phyloP scores from a whole-genome alignment of 768 basidiomycete genomes.

The Lactifluus piperatus region DNA sequence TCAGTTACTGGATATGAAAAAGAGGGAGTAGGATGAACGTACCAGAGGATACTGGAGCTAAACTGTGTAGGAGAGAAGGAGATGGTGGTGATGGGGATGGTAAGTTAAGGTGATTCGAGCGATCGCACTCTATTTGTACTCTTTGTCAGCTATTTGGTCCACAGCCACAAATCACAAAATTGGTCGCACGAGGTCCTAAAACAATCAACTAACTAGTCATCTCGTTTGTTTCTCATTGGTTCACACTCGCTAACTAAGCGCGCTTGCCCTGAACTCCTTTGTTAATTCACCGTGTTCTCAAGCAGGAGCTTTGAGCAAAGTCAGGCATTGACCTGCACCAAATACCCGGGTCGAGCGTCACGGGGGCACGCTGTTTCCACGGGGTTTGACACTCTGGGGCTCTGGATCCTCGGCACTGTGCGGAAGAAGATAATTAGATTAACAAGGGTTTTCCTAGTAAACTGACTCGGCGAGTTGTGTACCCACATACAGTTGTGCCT shows the following conservation, averaged over 20 bases:
- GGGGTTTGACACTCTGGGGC: not conserved
- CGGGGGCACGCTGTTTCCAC: not conserved
- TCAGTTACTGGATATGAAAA: constrained; percentile 5
- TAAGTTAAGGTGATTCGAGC: constrained; percentile 19
- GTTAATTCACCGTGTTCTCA: too few relatives aligned
- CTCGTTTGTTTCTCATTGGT: too few relatives aligned
- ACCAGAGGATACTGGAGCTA: constrained; percentile 26
- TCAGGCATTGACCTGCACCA: not conserved
- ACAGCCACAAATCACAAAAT: constrained; percentile 12
- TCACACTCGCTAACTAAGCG: too few relatives aligned
- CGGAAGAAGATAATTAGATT: not conserved
- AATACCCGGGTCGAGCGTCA: not conserved
- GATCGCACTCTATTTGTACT: constrained; percentile 29
- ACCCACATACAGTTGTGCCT: too few relatives aligned
- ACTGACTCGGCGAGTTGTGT: too few relatives aligned
- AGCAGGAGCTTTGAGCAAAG: too few relatives aligned
- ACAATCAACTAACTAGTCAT: not conserved
- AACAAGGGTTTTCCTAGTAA: too few relatives aligned
- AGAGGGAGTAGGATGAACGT: not conserved
- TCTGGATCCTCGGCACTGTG: not conserved
- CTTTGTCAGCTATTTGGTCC: constrained; percentile 33
- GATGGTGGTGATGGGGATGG: constrained; percentile 21
- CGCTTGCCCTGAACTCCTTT: not conserved
- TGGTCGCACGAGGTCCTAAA: too few relatives aligned
- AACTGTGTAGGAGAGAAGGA: constrained; percentile 24